Base-by-base conservation (phyloP, 805 yeast genomes). In the Metschnikowia aberdeeniae region DNA sequence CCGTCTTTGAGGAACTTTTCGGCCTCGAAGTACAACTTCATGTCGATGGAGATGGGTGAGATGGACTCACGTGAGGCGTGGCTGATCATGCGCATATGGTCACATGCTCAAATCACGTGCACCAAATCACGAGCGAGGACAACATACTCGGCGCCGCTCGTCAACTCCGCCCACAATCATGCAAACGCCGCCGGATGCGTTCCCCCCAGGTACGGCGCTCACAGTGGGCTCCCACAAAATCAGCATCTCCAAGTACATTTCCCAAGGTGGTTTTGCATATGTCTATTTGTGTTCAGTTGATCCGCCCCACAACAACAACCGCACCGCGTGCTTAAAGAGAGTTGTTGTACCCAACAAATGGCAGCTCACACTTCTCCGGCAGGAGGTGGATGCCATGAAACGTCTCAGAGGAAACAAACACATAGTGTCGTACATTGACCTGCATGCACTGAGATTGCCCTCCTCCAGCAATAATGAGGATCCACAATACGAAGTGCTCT, bases 351-450 rank as follows among this genome's bases (percentile, higher is more conserved):
- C 97, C 4, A 89, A 85, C 61, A 93, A 93, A 64, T 78, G 81
- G 57, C 86, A 85, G 42, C 73, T 93, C 61, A 88, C 86, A 56
- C 77, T 84, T 20, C 71, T 93, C 41, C 72, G 98, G 50, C 96
- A 95, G 33, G 99, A 93, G 63, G 99, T 93, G 12, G 98, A 93
- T 61, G 95, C 97, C 10, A 92, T 93, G 98, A 86, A 88, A 65
- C 73, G 96, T 24, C 72, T 93, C 29, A 72, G 82, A 50, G 96
- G 95, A 7, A 78, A 86, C 52, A 76, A 77, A 37, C 82, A 84
- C 60, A 81, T 93, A 50, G 99, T 93, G 1, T 82, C 88, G 3
- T 93, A 93, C 63, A 86, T 89, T 42, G 99, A 93, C 63, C 88
- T 97, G 3, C 97, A 93, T 67, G 99, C 99, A 6, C 81, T 95